phyloP scores from a whole-genome alignment of 768 basidiomycete species.

The Mycena rebaudengoi region DNA sequence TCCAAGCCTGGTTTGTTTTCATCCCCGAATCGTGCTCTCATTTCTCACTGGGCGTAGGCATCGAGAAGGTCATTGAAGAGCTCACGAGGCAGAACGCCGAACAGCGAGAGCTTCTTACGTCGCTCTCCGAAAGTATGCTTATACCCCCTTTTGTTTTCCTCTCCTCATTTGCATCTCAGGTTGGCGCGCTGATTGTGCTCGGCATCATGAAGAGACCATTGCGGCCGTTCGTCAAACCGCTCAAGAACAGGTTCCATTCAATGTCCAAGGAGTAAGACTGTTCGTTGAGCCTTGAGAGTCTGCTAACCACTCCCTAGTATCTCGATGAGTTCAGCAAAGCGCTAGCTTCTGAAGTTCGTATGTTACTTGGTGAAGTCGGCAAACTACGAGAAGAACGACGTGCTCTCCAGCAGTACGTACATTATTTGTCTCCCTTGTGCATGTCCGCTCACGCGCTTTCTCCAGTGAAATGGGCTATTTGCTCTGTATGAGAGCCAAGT shows the following conservation, averaged over 20 bases:
- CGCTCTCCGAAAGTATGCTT: constrained; percentile 65
- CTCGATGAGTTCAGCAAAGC: constrained; percentile 90
- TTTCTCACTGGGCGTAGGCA: constrained; percentile 46
- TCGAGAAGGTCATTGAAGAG: constrained; percentile 68
- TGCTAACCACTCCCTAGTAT: constrained; percentile 56
- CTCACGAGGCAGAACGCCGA: constrained; percentile 67
- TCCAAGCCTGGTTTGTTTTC: constrained; percentile 61
- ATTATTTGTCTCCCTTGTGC: not conserved
- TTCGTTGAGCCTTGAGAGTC: not conserved
- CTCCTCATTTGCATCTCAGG: constrained; percentile 46
- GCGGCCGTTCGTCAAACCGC: constrained; percentile 76
- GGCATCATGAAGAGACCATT: constrained; percentile 74
- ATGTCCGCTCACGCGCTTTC: not conserved
- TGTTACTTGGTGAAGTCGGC: constrained; percentile 85
- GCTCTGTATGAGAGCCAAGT: constrained; percentile 74
- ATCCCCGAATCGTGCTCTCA: not conserved
- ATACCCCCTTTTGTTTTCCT: not conserved
- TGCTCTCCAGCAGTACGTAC: constrained; percentile 77
- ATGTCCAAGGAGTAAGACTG: constrained; percentile 78
- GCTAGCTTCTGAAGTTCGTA: constrained; percentile 82
- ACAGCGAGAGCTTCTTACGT: constrained; percentile 61
- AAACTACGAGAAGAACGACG: constrained; percentile 83
- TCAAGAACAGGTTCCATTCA: constrained; percentile 80
- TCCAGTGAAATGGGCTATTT: constrained; percentile 79
- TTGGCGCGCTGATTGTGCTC: constrained; percentile 72